A percentile compares a stretch with the other conserved stretches of the same genome.
Evolutionary conservation across 2,329 filamentous ascomycete genomes (phyloP).

Genomic region (Fusarium foetens): DNA sequence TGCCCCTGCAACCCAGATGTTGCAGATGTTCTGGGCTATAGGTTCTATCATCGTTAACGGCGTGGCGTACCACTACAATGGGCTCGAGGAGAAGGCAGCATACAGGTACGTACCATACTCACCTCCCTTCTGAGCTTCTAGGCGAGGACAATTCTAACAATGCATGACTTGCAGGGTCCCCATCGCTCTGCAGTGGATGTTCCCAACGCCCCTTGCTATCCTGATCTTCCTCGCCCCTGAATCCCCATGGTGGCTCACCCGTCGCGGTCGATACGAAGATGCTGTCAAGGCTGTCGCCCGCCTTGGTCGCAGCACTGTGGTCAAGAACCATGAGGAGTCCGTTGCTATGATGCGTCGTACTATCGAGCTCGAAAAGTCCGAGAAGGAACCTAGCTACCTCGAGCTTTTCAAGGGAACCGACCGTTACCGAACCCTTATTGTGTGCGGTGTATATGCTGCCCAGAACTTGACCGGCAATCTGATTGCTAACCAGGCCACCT

Average conservation of each 20-base stretch:
- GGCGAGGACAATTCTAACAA: conserved; percentile 31
- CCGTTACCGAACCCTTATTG: conserved; percentile 63
- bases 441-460: conserved; percentile 67
- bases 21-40: conserved; percentile 74
- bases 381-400: conserved; percentile 56
- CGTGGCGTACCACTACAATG: conserved; percentile 63
- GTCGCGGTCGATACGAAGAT: conserved; percentile 55
- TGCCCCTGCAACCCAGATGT: conserved; percentile 66
- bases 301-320: not conserved
- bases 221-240: conserved; percentile 62
- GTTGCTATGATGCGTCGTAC: conserved; percentile 68
- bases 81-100: not conserved
- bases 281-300: conserved; percentile 51
- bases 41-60: conserved; percentile 68
- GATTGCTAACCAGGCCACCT: conserved; percentile 70
- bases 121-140: conserved; percentile 16
- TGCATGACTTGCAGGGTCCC: conserved; percentile 52
- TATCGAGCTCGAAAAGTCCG: conserved; percentile 62
- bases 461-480: conserved; percentile 70
- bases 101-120: conserved; percentile 23
- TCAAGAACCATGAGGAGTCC: conserved; percentile 45
- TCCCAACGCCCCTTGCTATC: conserved; percentile 64
- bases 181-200: conserved; percentile 68
- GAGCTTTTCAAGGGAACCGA: conserved; percentile 67
- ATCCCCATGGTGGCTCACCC: conserved; percentile 65